Evolutionary conservation across 2,329 filamentous ascomycete species (phyloP).

Genomic region (Penicillium sp.): DNA sequence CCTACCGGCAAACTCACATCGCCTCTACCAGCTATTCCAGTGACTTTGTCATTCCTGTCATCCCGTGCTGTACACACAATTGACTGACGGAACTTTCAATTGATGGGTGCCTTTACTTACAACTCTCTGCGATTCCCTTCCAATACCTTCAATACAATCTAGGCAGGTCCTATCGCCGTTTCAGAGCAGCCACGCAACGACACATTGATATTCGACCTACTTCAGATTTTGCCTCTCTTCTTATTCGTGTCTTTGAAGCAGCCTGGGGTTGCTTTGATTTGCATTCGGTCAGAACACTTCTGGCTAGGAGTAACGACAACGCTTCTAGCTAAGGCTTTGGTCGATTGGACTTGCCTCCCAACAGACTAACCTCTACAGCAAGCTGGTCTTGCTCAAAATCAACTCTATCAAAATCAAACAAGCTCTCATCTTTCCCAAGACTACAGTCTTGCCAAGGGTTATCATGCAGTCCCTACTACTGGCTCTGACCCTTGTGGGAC

Average conservation of each 20-base stretch:
- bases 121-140: slow-evolving; percentile 10
- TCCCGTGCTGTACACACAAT: slow-evolving; percentile 5
- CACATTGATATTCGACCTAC: neutral
- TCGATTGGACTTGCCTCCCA: slow-evolving; percentile 4
- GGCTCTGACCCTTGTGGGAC: slow-evolving; percentile 35
- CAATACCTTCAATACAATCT: slow-evolving; percentile 13
- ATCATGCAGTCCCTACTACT: slow-evolving; percentile 31
- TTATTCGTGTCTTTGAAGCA: slow-evolving; percentile 8
- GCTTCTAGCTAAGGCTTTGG: slow-evolving; percentile 7
- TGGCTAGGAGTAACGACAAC: slow-evolving; percentile 2
- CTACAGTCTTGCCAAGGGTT: neutral
- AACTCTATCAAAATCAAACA: slow-evolving; percentile 6
- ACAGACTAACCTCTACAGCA: slow-evolving; percentile 18
- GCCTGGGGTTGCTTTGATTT: slow-evolving; percentile 17
- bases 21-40: slow-evolving; percentile 18
- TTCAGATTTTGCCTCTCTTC: slow-evolving; percentile 2
- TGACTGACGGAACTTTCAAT: slow-evolving; percentile 3
- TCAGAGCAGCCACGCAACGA: slow-evolving; percentile 11
- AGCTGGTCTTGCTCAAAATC: slow-evolving; percentile 38
- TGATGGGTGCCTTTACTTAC: slow-evolving; percentile 2
- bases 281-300: slow-evolving; percentile 3
- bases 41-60: slow-evolving; percentile 20
- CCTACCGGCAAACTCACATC: slow-evolving; percentile 22
- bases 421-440: neutral
- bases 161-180: slow-evolving; percentile 26